Percentiles rank a stretch among this genome's conserved stretches.
phyloP scores from a whole-genome alignment of 441 rosid genomes.

The Populus hybrid region DNA sequence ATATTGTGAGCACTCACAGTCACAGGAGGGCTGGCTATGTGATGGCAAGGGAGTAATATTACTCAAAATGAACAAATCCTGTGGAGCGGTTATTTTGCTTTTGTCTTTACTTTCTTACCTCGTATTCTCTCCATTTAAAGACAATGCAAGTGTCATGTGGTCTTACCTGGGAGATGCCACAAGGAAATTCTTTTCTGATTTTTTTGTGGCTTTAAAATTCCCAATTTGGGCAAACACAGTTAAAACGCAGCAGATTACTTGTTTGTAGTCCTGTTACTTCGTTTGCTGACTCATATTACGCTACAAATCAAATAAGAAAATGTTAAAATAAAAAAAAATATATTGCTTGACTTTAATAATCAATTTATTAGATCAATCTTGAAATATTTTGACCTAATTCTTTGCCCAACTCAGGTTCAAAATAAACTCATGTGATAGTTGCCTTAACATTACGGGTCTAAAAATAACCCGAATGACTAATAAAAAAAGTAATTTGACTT shows the following conservation, averaged over 20 bases:
- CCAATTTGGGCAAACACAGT: background rate
- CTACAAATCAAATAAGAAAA: too few species aligned
- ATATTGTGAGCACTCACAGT: background rate
- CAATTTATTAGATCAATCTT: too few species aligned
- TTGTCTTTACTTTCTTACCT: background rate
- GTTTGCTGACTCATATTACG: too few species aligned
- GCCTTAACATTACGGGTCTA: too few species aligned
- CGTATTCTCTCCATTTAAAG: background rate
- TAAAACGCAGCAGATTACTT: background rate
- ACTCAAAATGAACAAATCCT: background rate
- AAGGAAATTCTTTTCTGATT: background rate
- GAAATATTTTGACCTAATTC: too few species aligned
- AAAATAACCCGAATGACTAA: too few species aligned
- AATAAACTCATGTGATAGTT: too few species aligned
- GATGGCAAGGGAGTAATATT: background rate
- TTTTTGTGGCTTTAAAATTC: background rate
- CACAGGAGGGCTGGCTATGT: background rate
- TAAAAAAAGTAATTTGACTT: too few species aligned
- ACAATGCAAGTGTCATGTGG: background rate
- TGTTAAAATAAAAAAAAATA: too few species aligned
- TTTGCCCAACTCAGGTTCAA: too few species aligned
- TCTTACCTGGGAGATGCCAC: background rate
- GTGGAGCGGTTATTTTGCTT: background rate
- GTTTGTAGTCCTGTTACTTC: too few species aligned
- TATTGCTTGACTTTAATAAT: too few species aligned